Base-by-base conservation (phyloP, 2,329 filamentous ascomycete genomes). In the Fusarium sublunatum region DNA sequence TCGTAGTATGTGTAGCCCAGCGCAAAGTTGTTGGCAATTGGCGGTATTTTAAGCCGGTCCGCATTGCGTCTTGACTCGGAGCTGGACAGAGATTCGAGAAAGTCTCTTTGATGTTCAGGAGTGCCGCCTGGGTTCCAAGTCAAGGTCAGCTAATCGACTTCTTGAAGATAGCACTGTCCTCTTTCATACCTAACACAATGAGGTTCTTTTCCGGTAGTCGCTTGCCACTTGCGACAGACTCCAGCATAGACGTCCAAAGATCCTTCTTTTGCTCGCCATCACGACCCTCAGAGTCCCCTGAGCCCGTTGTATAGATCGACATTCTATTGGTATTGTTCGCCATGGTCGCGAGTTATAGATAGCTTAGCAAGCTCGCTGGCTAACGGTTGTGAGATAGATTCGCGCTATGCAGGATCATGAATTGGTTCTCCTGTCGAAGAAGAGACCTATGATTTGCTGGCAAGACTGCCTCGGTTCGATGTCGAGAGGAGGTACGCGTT, bases 1-100 rank as follows among this genome's bases (percentile, higher is more conserved):
- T 97, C 92, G 75, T 96, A 92, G 78, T 97, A 97, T 50, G 93
- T 97, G 75, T 97, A 97, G 47, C 93, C 93, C 58, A 97, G 80
- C 10, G 93, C 93, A 77, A 96, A 97, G 73, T 90, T 91, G 74
- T 97, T 97, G 52, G 93, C 93, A 72, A 97, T 86, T 22, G 92
- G 92, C 2, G 92, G 90, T 60, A 85, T 84, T 75, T 86, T 88
- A 74, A 83, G 83, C 71, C 80, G 83, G 76, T 84, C 87, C 67
- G 81, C 78, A 64, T 77, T 81, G 67, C 82, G 80, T 71, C 81
- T 80, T 52, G 79, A 77, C 51, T 88, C 86, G 61, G 80, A 80
- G 67, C 78, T 81, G 41, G 84, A 84, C 26, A 88, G 75, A 5
- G 82, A 81, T 69, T 92, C 91, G 41, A 96, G 82, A 71, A 96